Base-by-base conservation (phyloP, 345 rosid genomes). In the Gossypium anomalum region DNA sequence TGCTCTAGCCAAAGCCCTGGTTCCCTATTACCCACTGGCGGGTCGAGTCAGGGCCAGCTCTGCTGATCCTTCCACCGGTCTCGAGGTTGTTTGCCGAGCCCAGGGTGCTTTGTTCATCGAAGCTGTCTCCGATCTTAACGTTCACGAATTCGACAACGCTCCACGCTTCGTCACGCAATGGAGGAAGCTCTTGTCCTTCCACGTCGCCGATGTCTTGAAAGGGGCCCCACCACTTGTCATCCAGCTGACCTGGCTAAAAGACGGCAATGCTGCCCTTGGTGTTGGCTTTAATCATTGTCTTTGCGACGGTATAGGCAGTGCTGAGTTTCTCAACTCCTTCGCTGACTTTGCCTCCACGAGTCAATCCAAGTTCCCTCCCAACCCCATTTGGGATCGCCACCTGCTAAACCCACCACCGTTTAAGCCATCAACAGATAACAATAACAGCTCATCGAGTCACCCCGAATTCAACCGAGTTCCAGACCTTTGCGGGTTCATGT, bases 181-280 rank as follows among this genome's bases (percentile, higher is more conserved):
- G 98, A 82, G 92, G 78, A 87, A 84, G 76, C 85, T 93, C 41
- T 69, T 91, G 58, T 86, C 90, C 7, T 68, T 85, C 71, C 80
- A 83, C 72, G 90, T 87, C 80, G 77, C 80, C 0, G 97, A 93
- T 57, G 97, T 89, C 2, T 86, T 93, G 34, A 74, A 80, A 20
- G 97, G 92, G 48, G 92, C 85, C 38, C 96, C 98, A 14, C 86
- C 84, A 10, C 82, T 93, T n/a, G 95, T 87, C 2, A 78, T 92
- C 62, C 97, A 93, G 88, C 92, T 93, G 58, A 90, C 98, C 72
- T 93, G 98, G 97, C 90, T 92, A 27, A 72, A 75, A 53, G 96
- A 89, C 67, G 98, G 96, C 1, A 87, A 76, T 49, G 94, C 91
- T 0, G 82, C 93, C 11, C 68, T 93, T 4, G 93, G 89, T 13